phyloP scores from a whole-genome alignment of 1,139 yeast genomes.

The Fermentozyma sake region DNA sequence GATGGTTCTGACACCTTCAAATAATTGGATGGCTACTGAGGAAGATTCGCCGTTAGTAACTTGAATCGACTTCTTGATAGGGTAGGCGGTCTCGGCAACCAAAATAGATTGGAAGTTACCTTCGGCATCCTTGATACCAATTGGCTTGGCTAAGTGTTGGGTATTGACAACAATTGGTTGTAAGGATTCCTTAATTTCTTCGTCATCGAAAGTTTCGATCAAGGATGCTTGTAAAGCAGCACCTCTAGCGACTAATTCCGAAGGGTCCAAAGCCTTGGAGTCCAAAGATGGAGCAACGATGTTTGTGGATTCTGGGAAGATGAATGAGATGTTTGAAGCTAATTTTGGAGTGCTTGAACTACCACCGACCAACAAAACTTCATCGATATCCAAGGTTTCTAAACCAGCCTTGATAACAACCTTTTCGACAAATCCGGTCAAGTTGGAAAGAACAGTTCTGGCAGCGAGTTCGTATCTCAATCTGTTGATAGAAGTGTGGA shows the following conservation, averaged over 20 bases:
- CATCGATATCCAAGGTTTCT: constrained; percentile 83
- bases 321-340: constrained; percentile 63
- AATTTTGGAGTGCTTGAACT: constrained; percentile 89
- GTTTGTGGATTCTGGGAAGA: constrained; percentile 79
- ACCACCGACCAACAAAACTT: constrained; percentile 92
- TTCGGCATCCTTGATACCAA: constrained; percentile 75
- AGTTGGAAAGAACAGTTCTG: constrained; percentile 70
- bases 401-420: constrained; percentile 78
- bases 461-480: constrained; percentile 88
- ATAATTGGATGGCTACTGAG: constrained; percentile 65
- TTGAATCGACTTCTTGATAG: constrained; percentile 74
- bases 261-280: constrained; percentile 78
- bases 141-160: constrained; percentile 78
- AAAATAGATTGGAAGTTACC: constrained; percentile 73
- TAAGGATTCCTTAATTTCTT: constrained; percentile 79
- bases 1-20: constrained; percentile 79
- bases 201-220: constrained; percentile 77
- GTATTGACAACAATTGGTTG: constrained; percentile 87
- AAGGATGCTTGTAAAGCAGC: constrained; percentile 96
- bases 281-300: constrained; percentile 76
- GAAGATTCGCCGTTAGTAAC: constrained; percentile 60
- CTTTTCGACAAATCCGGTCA: constrained; percentile 71
- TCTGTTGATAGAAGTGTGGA: constrained; percentile 90
- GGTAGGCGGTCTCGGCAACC: constrained; percentile 85
- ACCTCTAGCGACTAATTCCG: constrained; percentile 89